Conservation (phyloP, 176 grass and related monocot genomes). For the Melocanna baccifera region DNA sequence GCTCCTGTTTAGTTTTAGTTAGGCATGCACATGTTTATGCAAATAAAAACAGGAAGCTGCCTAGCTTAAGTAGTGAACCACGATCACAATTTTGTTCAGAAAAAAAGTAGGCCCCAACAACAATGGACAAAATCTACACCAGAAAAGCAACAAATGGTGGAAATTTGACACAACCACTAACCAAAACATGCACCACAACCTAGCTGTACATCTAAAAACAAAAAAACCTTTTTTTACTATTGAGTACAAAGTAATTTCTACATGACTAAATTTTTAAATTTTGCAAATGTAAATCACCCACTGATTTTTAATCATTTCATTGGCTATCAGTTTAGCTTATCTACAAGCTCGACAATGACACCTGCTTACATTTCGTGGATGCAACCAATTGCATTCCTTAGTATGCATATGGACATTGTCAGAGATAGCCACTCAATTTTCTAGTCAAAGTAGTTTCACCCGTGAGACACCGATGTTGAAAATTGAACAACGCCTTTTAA, state of each 20-base stretch:
- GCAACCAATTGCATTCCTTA: conserved; percentile 6
- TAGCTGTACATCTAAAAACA: background rate
- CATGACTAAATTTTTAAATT: background rate
- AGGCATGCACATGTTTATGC: conserved; percentile 2
- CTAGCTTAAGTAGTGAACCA: conserved; percentile 11
- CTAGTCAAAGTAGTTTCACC: conserved; percentile 57
- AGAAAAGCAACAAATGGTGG: background rate
- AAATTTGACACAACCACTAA: conserved; percentile 16
- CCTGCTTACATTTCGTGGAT: background rate
- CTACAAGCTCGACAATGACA: background rate
- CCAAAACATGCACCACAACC: background rate
- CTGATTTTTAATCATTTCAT: background rate
- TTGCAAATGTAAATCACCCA: background rate
- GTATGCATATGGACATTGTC: background rate
- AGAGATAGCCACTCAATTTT: conserved; percentile 10
- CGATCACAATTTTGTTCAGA: background rate
- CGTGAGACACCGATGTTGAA: conserved; percentile 29
- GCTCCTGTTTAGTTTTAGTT: background rate
- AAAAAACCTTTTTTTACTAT: background rate
- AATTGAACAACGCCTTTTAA: conserved; percentile 25
- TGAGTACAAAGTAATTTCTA: background rate
- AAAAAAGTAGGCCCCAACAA: conserved; percentile 12
- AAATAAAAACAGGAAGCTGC: conserved; percentile 7
- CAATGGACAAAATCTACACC: conserved; percentile 12
- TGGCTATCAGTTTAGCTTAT: background rate